Evolutionary conservation across 225 moss, liverwort and hornwort species (phyloP).

Genomic region (Pleurozium schreberi): DNA sequence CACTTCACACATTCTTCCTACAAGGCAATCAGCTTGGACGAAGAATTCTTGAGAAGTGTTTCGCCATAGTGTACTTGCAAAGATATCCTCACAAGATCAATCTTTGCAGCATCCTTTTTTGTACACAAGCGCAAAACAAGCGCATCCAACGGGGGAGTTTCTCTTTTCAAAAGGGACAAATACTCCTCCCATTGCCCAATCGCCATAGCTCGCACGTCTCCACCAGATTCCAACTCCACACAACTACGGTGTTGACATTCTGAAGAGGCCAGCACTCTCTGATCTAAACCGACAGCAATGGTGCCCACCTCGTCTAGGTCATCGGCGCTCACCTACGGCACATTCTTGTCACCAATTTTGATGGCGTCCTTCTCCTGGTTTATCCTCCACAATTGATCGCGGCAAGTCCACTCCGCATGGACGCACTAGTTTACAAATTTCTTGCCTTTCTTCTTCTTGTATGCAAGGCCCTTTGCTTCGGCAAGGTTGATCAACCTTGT

Average conservation of each 20-base stretch:
- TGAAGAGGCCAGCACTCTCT: not conserved
- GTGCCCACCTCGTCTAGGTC: not conserved
- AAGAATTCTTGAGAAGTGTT: too few relatives aligned
- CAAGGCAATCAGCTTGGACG: too few relatives aligned
- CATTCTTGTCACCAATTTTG: not conserved
- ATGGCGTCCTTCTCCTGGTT: not conserved
- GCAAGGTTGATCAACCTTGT: not conserved
- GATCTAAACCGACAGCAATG: not conserved
- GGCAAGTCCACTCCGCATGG: not conserved
- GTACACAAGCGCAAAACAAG: too few relatives aligned
- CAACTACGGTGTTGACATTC: rapidly evolving
- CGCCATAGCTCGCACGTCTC: not conserved
- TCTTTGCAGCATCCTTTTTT: too few relatives aligned
- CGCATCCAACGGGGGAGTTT: not conserved
- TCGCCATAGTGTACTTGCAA: too few relatives aligned
- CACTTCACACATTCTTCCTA: too few relatives aligned
- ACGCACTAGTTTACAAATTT: not conserved
- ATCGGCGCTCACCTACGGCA: not conserved
- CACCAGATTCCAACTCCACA: not conserved
- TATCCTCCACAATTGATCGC: not conserved
- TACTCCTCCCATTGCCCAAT: not conserved
- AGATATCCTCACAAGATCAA: too few relatives aligned
- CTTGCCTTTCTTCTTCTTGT: not conserved
- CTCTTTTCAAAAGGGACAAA: not conserved
- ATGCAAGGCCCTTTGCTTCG: not conserved